phyloP scores from a whole-genome alignment of 345 rosid genomes.

The Aquilaria malaccensis region DNA sequence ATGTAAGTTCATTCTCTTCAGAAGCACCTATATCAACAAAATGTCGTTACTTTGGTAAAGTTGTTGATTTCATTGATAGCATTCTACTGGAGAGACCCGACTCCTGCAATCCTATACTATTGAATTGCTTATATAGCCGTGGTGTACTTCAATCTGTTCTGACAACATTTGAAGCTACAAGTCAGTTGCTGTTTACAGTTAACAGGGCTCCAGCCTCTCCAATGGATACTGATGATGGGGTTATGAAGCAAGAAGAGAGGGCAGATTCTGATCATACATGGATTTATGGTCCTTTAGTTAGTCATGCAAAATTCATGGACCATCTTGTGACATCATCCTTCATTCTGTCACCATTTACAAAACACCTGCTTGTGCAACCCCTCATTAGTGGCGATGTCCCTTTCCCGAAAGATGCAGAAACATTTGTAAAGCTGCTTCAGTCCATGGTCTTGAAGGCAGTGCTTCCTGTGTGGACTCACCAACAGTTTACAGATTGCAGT shows the following conservation, averaged over 20 bases:
- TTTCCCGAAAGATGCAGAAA: constrained; percentile 82
- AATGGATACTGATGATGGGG: constrained; percentile 83
- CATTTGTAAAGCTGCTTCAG: constrained; percentile 87
- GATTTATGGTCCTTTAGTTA: constrained; percentile 90
- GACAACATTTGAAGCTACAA: constrained; percentile 94
- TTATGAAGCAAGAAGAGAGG: constrained; percentile 55
- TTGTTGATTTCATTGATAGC: constrained; percentile 80
- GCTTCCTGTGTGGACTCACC: constrained; percentile 89
- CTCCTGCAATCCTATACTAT: constrained; percentile 76
- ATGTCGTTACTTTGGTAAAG: constrained; percentile 92
- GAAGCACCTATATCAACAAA: constrained; percentile 70
- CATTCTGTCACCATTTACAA: constrained; percentile 81
- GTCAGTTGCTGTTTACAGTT: constrained; percentile 69
- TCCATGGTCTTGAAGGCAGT: constrained; percentile 88
- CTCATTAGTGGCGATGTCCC: constrained; percentile 51
- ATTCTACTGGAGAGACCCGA: constrained; percentile 83
- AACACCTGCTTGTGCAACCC: constrained; percentile 77
- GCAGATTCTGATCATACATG: constrained; percentile 68
- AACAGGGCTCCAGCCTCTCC: constrained; percentile 71
- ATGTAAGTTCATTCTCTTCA: constrained; percentile 38
- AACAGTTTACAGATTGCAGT: constrained; percentile 77
- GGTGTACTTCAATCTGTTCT: constrained; percentile 78
- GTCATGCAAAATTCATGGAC: constrained; percentile 91
- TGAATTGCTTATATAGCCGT: constrained; percentile 73
- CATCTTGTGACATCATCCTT: constrained; percentile 87